phyloP scores from a whole-genome alignment of 352 stramenopile species.

The Phytopythium boreale region DNA sequence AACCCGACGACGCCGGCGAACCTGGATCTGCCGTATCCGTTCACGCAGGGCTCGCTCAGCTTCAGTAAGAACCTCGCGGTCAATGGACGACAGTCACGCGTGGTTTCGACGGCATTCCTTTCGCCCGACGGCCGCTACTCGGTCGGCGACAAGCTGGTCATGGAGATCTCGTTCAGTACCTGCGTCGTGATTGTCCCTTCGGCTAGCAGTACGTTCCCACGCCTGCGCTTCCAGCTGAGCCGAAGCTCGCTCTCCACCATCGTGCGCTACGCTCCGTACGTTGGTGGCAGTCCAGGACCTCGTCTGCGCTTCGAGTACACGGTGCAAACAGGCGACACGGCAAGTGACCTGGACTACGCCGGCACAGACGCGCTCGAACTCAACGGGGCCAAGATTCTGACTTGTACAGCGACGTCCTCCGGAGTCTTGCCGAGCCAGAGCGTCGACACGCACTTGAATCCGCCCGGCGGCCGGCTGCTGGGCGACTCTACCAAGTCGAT shows the following conservation, averaged over 20 bases:
- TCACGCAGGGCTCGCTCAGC: slow-evolving; percentile 59
- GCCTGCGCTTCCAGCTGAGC: slow-evolving; percentile 58
- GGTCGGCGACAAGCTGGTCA: slow-evolving; percentile 49
- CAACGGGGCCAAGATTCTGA: slow-evolving; percentile 70
- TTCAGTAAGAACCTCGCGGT: slow-evolving; percentile 68
- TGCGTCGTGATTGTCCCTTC: slow-evolving; percentile 47
- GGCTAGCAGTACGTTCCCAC: slow-evolving; percentile 23
- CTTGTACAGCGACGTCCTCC: slow-evolving; percentile 33
- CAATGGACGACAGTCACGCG: slow-evolving; percentile 62
- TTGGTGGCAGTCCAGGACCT: slow-evolving; percentile 44
- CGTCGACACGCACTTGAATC: slow-evolving; percentile 77
- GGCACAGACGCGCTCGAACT: slow-evolving; percentile 49
- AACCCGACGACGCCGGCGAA: slow-evolving; percentile 67
- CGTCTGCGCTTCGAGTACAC: slow-evolving; percentile 73
- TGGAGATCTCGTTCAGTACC: slow-evolving; percentile 65
- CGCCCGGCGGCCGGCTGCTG: slow-evolving; percentile 50
- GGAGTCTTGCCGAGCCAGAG: slow-evolving; percentile 36
- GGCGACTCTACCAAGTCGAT: slow-evolving; percentile 40
- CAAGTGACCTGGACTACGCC: slow-evolving; percentile 65
- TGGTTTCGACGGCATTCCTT: slow-evolving; percentile 47
- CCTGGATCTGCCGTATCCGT: slow-evolving; percentile 64
- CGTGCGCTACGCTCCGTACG: slow-evolving; percentile 54
- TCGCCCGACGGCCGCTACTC: slow-evolving; percentile 62
- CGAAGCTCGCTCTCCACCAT: slow-evolving; percentile 35
- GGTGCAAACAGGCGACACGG: slow-evolving; percentile 67